These are phyloP conservation scores for Microcos paniculata DNA, from an alignment of 345 rosid species.

Conservation along the genomic window DNA sequence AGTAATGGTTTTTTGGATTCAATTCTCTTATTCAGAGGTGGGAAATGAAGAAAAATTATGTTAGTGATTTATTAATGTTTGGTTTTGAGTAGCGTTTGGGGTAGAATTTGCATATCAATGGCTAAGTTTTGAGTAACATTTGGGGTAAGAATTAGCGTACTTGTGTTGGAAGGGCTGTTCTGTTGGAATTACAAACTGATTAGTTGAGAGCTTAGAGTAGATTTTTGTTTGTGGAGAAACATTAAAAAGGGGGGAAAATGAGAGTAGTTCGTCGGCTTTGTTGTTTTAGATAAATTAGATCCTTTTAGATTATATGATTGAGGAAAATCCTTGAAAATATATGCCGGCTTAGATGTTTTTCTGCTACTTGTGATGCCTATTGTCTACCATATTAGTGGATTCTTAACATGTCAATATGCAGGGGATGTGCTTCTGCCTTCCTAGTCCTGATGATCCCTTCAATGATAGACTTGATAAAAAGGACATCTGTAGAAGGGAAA, in stretches of 20 bases:
- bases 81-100: background rate
- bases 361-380: background rate
- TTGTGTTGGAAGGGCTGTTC: background rate
- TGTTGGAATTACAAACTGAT: background rate
- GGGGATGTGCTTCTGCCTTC: slow-evolving; percentile 98
- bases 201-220: background rate
- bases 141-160: background rate
- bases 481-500: slow-evolving; percentile 25
- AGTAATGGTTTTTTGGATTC: background rate
- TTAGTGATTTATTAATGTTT: background rate
- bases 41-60: background rate
- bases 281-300: background rate
- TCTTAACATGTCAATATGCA: slow-evolving; percentile 21
- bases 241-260: background rate
- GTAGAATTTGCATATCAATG: background rate
- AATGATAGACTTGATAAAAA: slow-evolving; percentile 58
- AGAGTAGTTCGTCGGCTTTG: no score
- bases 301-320: background rate
- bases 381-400: background rate
- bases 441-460: slow-evolving; percentile 73
- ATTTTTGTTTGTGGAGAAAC: background rate
- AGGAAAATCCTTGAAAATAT: background rate
- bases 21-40: background rate
- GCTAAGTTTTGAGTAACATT: background rate
- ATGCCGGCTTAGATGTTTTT: background rate